These are phyloP conservation scores for Podaxis sp. DNA, from an alignment of 768 basidiomycete species.

Conservation along the genomic window DNA sequence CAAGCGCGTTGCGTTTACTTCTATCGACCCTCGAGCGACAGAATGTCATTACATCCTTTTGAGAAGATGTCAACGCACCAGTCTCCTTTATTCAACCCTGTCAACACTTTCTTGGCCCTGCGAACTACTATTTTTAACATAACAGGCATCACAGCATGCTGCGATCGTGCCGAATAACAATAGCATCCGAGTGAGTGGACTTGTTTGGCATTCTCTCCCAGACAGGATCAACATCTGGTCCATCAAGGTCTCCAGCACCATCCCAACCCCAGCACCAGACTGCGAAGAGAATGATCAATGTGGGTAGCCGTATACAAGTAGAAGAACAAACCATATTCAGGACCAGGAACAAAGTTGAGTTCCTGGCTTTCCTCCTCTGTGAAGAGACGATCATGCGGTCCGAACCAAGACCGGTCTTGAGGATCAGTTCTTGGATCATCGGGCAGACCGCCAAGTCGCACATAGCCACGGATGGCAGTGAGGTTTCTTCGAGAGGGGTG, in stretches of 20 bases:
- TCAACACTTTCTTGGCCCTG: too few species aligned
- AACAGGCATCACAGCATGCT: conserved; percentile 23
- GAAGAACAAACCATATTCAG: conserved; percentile 73
- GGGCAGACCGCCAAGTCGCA: conserved; percentile 91
- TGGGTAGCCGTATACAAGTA: neutral
- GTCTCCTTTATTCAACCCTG: too few species aligned
- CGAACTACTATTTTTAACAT: too few species aligned
- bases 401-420: conserved; percentile 97
- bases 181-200: conserved; percentile 55
- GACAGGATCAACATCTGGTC: conserved; percentile 96
- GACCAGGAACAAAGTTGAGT: conserved; percentile 77
- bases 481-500: conserved; percentile 90
- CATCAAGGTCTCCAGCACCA: conserved; percentile 95
- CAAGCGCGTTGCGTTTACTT: too few species aligned
- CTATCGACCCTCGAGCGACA: too few species aligned
- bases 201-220: conserved; percentile 86
- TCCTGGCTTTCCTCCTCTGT: conserved; percentile 81
- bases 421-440: conserved; percentile 97
- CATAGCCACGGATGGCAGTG: conserved; percentile 93
- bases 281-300: conserved; percentile 28
- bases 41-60: too few species aligned
- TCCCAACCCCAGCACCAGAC: conserved; percentile 99
- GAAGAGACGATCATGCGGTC: conserved; percentile 94
- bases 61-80: too few species aligned
- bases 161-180: conserved; percentile 72